Evolutionary conservation across 2,329 filamentous ascomycete genomes (phyloP), one percentile per base, ranked within the genome.

Genomic region (Gremmenia infestans): DNA sequence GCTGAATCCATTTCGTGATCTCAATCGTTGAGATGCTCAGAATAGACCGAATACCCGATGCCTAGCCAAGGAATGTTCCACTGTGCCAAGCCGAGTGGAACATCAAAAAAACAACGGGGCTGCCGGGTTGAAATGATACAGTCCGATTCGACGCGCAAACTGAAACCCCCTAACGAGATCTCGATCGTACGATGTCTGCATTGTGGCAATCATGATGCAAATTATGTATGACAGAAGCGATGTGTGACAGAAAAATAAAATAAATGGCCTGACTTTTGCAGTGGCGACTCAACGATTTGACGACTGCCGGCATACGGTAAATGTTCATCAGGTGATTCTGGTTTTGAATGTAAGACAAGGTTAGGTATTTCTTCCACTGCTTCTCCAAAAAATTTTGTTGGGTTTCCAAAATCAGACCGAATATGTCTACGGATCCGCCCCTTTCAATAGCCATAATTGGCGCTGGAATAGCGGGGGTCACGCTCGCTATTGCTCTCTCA

Each of bases 401-500:
- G 17, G 7, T 42, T 15, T 19, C 28, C 28, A 32, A 12, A 11
- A 32, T 32, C 28, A 32, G 28, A 32, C 2, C 28, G 6, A 40
- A 17, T 3, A 40, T 40, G 37, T 40, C 37, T 40, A 14, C 25
- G 32, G 35, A 37, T 43, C 43, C 47, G 43, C 56, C 56, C 28
- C 53, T 63, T 32, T 47, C 48, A 11, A 70, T 83, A 56, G 81
- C 81, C 61, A 81, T 86, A 42, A 71, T 85, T 15, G 82, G 82
- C 57, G 81, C 81, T 43, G 82, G 81, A 36, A 82, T 85, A 56
- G 77, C 76, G 25, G 82, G 82, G 25, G 72, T 84, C 17, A 72
- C 72, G 8, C 74, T 85, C 8, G 79, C 79, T 23, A 75, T 81
- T 48, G 79, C 75, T 6, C 76, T 85, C 28, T 69, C 76, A 43